phyloP scores from a whole-genome alignment of 2,329 filamentous ascomycete species.

The Neurospora crassa region DNA sequence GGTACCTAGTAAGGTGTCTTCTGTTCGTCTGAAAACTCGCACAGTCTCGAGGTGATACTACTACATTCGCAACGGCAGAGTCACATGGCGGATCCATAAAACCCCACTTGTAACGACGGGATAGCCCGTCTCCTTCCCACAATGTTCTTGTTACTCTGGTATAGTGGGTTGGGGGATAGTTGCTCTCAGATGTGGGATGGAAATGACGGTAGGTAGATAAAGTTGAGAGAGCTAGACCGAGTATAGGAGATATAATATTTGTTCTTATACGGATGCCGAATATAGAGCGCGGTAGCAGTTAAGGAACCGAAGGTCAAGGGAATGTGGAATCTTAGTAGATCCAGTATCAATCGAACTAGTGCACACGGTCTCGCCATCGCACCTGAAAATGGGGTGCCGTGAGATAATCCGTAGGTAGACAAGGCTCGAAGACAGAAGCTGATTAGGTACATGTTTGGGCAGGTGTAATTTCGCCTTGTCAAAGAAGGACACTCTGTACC shows the following conservation, averaged over 20 bases:
- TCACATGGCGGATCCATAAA: not conserved
- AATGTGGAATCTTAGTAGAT: not conserved
- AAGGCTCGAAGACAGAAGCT: not conserved
- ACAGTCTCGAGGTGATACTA: not conserved
- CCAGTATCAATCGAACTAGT: not conserved
- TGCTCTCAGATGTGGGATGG: not conserved
- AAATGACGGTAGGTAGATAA: not conserved
- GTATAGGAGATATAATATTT: not conserved
- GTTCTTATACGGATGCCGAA: not conserved
- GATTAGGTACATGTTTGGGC: not conserved
- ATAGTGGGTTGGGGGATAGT: not conserved
- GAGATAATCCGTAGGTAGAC: not conserved
- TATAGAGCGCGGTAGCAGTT: not conserved
- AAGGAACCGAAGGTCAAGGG: not conserved
- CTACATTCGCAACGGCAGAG: not conserved
- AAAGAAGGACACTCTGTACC: not conserved
- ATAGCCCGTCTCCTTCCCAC: not conserved
- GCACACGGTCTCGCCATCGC: not conserved
- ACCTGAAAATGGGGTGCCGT: not conserved
- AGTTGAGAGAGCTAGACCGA: not conserved
- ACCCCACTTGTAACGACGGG: not conserved
- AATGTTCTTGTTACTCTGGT: not conserved
- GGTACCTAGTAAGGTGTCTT: not conserved
- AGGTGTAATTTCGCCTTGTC: not conserved
- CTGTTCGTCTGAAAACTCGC: not conserved